Conservation (phyloP, 1,139 yeast species). For the Pichia sp. region DNA sequence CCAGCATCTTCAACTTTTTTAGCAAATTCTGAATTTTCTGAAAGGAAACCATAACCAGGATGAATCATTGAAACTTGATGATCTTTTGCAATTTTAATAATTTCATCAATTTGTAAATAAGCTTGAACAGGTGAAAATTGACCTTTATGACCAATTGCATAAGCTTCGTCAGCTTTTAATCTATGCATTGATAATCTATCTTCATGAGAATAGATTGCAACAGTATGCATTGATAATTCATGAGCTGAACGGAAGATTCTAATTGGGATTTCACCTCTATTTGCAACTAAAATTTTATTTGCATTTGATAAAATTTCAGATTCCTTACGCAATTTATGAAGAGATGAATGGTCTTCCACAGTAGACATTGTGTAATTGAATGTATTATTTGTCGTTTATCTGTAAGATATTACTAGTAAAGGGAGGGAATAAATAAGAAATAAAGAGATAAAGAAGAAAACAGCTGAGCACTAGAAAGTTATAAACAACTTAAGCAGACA, state of each 20-base stretch:
- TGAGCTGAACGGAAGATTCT: constrained; percentile 96
- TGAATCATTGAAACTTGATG: constrained; percentile 94
- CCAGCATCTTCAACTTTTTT: constrained; percentile 86
- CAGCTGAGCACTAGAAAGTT: neutral
- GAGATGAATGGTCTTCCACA: constrained; percentile 29
- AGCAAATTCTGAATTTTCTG: constrained; percentile 94
- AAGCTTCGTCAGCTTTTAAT: constrained; percentile 86
- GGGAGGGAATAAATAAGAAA: neutral
- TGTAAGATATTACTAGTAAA: neutral
- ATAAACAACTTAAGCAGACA: neutral
- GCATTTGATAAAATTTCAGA: constrained; percentile 57
- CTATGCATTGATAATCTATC: constrained; percentile 94
- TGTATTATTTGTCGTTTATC: too few species aligned
- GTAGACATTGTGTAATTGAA: constrained; percentile 21
- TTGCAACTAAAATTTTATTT: constrained; percentile 83
- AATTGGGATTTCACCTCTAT: constrained; percentile 86
- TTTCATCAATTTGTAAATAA: constrained; percentile 92
- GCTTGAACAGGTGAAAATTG: constrained; percentile 95
- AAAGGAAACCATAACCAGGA: constrained; percentile 96
- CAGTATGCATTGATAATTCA: constrained; percentile 95
- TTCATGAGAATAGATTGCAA: constrained; percentile 95
- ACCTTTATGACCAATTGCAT: constrained; percentile 85
- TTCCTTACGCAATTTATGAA: constrained; percentile 46
- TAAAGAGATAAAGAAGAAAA: neutral
- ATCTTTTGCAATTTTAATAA: constrained; percentile 79